Evolutionary conservation across 352 stramenopile species (phyloP).

Genomic region (Globisporangium perplexum): DNA sequence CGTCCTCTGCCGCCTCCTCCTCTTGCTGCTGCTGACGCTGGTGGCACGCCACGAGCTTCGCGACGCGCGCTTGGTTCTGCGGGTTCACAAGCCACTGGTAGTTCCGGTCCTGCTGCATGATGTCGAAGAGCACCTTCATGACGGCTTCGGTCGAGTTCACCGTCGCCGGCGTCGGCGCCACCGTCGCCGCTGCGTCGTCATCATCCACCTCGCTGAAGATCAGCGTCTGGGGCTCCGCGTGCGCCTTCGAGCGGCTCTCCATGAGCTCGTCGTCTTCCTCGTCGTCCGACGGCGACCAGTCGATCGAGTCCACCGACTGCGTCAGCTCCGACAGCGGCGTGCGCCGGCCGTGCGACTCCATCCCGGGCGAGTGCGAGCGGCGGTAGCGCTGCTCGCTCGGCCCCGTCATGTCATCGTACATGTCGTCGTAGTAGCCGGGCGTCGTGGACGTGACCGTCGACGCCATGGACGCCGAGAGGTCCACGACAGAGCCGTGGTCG

Average conservation of each 20-base stretch:
- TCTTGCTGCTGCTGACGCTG: slow-evolving; percentile 21
- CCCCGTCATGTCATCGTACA: slow-evolving; percentile 47
- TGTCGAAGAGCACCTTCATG: slow-evolving; percentile 55
- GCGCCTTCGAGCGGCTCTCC: neutral
- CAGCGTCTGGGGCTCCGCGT: neutral
- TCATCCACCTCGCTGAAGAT: neutral
- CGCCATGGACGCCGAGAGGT: slow-evolving; percentile 61
- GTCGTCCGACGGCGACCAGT: slow-evolving; percentile 39
- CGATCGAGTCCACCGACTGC: slow-evolving; percentile 38
- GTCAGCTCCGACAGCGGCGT: slow-evolving; percentile 17
- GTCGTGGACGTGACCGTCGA: slow-evolving; percentile 50
- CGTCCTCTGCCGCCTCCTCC: neutral
- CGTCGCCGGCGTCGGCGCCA: neutral
- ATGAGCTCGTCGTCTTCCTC: slow-evolving; percentile 16
- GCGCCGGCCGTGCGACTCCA: slow-evolving; percentile 8
- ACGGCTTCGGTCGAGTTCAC: slow-evolving; percentile 39
- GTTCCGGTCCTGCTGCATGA: slow-evolving; percentile 54
- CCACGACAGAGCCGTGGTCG: slow-evolving; percentile 23
- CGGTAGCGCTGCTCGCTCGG: slow-evolving; percentile 27
- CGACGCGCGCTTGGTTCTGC: slow-evolving; percentile 37
- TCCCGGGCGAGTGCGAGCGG: slow-evolving; percentile 20
- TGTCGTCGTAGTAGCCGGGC: slow-evolving; percentile 49
- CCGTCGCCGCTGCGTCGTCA: neutral
- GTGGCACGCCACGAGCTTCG: slow-evolving; percentile 45
- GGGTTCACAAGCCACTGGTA: slow-evolving; percentile 53